phyloP scores from a whole-genome alignment of 2,329 filamentous ascomycete species.

The Truncatella angustata region DNA sequence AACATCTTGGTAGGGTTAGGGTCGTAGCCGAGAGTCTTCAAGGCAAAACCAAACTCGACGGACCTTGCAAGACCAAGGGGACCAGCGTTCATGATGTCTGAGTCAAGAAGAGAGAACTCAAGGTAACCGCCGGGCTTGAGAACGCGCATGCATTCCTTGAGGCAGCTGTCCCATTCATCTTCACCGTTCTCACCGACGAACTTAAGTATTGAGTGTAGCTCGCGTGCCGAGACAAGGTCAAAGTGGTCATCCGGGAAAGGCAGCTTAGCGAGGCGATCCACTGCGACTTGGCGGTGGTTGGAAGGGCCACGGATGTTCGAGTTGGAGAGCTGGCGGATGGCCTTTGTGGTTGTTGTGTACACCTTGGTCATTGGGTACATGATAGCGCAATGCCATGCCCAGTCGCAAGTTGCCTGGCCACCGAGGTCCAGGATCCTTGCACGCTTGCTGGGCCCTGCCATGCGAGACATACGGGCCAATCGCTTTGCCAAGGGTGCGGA shows the following conservation, averaged over 20 bases:
- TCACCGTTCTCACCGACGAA: conserved; percentile 63
- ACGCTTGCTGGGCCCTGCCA: conserved; percentile 49
- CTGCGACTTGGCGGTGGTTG: conserved; percentile 83
- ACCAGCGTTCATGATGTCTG: conserved; percentile 83
- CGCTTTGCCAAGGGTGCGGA: conserved; percentile 63
- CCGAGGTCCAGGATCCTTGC: conserved; percentile 81
- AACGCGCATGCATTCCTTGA: conserved; percentile 84
- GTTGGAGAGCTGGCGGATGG: conserved; percentile 68
- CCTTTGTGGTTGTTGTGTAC: conserved; percentile 80
- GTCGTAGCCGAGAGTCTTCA: conserved; percentile 89
- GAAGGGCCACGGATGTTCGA: conserved; percentile 76
- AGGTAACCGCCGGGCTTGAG: conserved; percentile 91
- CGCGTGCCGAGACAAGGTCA: conserved; percentile 86
- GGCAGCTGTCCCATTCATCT: conserved; percentile 85
- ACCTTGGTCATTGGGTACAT: conserved; percentile 84
- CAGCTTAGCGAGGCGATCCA: conserved; percentile 73
- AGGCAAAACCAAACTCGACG: conserved; percentile 87
- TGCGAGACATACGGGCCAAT: conserved; percentile 52
- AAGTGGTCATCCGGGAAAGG: conserved; percentile 87
- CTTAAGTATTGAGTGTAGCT: conserved; percentile 82
- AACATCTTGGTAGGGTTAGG: conserved; percentile 79
- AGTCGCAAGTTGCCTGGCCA: conserved; percentile 81
- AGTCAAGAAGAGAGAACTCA: conserved; percentile 87
- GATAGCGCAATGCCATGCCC: conserved; percentile 91
- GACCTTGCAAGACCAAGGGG: conserved; percentile 76